Evolutionary conservation across 306 rosid species (phyloP).

Genomic region (Ormosia emarginata): DNA sequence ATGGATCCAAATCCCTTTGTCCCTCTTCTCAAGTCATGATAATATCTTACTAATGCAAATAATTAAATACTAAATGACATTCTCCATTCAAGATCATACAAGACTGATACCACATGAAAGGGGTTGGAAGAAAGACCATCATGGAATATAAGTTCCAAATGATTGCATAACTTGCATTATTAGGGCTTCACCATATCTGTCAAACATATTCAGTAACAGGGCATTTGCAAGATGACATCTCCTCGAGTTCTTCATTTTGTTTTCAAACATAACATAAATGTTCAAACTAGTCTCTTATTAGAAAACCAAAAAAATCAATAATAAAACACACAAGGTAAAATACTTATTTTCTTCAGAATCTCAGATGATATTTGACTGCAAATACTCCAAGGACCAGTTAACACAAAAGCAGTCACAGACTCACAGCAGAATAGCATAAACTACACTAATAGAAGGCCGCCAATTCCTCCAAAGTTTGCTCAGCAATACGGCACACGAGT

Average conservation of each 20-base stretch:
- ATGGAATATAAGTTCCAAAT: neutral
- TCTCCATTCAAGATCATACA: neutral
- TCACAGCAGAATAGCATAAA: neutral
- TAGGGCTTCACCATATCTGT: neutral
- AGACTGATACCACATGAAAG: neutral
- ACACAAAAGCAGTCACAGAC: neutral
- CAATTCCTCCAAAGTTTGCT: neutral
- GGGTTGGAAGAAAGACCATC: neutral
- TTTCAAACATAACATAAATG: neutral
- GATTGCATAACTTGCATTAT: neutral
- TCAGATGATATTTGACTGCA: neutral
- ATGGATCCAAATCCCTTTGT: neutral
- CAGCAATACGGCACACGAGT: neutral
- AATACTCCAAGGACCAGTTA: neutral
- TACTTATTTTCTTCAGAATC: neutral
- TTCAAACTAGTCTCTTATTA: neutral
- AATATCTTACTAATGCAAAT: neutral
- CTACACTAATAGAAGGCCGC: neutral
- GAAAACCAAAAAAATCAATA: neutral
- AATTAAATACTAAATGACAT: neutral
- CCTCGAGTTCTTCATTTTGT: neutral
- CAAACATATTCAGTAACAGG: neutral
- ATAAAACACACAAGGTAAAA: neutral
- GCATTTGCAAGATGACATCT: neutral
- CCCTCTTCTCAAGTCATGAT: constrained; percentile 1